These are phyloP conservation scores for Malassezia caprae DNA, from an alignment of 1,284 basidiomycete genomes.

Conservation along the genomic window DNA sequence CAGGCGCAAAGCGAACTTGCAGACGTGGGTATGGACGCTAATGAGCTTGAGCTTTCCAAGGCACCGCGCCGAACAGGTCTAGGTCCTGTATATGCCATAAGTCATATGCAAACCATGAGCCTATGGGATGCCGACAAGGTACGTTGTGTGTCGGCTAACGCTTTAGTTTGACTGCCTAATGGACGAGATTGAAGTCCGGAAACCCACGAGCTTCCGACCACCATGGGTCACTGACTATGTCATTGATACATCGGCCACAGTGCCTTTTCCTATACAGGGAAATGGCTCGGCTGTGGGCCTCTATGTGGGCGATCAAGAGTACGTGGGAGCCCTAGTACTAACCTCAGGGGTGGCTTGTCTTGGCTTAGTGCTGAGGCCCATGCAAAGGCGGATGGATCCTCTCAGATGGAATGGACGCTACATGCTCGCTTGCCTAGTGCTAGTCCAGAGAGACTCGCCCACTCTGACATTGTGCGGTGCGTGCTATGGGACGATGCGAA, in stretches of 20 bases:
- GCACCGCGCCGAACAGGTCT: slow-evolving; percentile 22
- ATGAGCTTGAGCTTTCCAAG: slow-evolving; percentile 16
- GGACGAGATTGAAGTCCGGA: slow-evolving; percentile 23
- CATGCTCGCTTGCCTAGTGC: slow-evolving; percentile 12
- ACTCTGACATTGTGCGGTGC: slow-evolving; percentile 17
- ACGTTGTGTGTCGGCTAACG: not conserved
- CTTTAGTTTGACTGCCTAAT: slow-evolving; percentile 28
- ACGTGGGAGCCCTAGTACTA: not conserved
- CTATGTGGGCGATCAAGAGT: slow-evolving; percentile 15
- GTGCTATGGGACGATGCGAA: slow-evolving; percentile 6
- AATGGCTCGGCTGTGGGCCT: not conserved
- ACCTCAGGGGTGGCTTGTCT: slow-evolving; percentile 10
- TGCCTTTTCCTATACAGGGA: not conserved
- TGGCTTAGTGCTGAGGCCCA: not conserved
- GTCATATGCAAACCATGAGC: slow-evolving; percentile 45
- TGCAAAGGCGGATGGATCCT: not conserved
- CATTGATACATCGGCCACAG: slow-evolving; percentile 24
- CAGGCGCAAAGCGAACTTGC: slow-evolving; percentile 2
- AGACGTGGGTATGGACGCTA: slow-evolving; percentile 10
- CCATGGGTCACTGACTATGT: slow-evolving; percentile 41
- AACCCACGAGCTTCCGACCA: slow-evolving; percentile 26
- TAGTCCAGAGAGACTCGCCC: not conserved
- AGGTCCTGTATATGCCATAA: slow-evolving; percentile 36
- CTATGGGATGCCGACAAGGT: slow-evolving; percentile 38
- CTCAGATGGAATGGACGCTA: slow-evolving; percentile 1